Conservation (phyloP, 495 filamentous ascomycete genomes). For the Cenococcum geophilum region DNA sequence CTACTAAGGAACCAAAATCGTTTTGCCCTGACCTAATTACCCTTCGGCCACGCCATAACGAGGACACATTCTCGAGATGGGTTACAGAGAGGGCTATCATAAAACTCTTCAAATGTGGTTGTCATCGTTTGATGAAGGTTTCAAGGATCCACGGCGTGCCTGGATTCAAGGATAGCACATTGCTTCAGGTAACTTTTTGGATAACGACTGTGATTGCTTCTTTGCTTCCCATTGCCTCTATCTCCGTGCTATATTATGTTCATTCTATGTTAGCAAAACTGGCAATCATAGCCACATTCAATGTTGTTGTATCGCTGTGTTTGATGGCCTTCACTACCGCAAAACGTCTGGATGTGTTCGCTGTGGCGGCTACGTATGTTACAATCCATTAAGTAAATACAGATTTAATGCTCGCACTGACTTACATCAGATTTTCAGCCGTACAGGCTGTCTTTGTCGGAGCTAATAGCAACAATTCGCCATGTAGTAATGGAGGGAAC, state of each 20-base stretch:
- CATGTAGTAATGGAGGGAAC: background rate
- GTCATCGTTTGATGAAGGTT: conserved; percentile 6
- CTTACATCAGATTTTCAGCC: background rate
- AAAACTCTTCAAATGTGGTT: conserved; percentile 6
- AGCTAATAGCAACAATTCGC: background rate
- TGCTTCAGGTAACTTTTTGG: conserved; percentile 16
- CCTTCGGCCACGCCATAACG: conserved; percentile 1
- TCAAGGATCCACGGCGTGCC: conserved; percentile 6
- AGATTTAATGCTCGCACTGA: background rate
- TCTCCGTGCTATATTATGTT: conserved; percentile 11
- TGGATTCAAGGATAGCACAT: conserved; percentile 5
- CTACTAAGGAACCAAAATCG: background rate
- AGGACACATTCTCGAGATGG: conserved; percentile 10
- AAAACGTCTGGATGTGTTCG: conserved; percentile 29
- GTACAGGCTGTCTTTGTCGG: background rate
- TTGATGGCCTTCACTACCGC: conserved; percentile 29
- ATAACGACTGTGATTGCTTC: conserved; percentile 26
- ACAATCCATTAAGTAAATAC: background rate
- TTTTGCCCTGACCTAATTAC: conserved; percentile 3
- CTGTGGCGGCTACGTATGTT: conserved; percentile 36
- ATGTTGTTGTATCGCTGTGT: conserved; percentile 23
- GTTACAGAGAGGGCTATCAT: conserved; percentile 7
- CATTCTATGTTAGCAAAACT: conserved; percentile 24
- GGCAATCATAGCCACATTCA: conserved; percentile 24
- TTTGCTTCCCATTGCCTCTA: conserved; percentile 16